These are phyloP conservation scores for Ilyonectria robusta DNA, from an alignment of 2,329 filamentous ascomycete genomes.

Conservation along the genomic window DNA sequence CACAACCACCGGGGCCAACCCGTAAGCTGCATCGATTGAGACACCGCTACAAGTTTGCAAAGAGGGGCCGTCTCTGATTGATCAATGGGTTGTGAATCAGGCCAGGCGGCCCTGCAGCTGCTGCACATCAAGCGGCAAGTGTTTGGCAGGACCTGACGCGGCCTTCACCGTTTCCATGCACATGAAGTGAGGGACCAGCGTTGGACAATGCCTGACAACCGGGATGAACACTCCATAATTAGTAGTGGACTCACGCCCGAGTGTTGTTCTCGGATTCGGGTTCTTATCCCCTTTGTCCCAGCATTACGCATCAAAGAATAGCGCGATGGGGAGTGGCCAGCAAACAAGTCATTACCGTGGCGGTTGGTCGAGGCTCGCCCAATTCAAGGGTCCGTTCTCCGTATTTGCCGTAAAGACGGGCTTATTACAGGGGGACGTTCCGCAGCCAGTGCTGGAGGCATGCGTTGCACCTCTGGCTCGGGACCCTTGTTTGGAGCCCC, in stretches of 20 bases:
- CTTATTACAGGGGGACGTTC: slow-evolving; percentile 15
- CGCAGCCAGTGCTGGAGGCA: neutral
- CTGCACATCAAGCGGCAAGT: neutral
- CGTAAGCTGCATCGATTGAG: neutral
- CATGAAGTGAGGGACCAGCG: neutral
- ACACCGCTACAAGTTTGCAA: slow-evolving; percentile 5
- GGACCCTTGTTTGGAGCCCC: slow-evolving; percentile 11
- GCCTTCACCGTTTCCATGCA: neutral
- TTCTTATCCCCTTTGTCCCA: neutral
- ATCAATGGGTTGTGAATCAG: neutral
- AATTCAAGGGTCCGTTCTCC: slow-evolving; percentile 3
- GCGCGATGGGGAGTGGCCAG: no score
- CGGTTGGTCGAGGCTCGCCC: slow-evolving; percentile 12
- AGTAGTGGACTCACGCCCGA: neutral
- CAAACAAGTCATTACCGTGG: slow-evolving; percentile 1
- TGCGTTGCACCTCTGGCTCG: neutral
- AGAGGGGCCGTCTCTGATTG: slow-evolving; percentile 2
- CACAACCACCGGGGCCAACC: neutral
- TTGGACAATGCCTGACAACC: neutral
- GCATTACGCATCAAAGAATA: neutral
- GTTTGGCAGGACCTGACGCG: neutral
- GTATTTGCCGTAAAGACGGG: slow-evolving; percentile 7
- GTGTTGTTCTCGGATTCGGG: neutral
- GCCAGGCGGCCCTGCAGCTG: neutral
- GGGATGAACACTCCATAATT: neutral